Evolutionary conservation across 768 basidiomycete species (phyloP).

Genomic region (Rhizopogon vinicolor): DNA sequence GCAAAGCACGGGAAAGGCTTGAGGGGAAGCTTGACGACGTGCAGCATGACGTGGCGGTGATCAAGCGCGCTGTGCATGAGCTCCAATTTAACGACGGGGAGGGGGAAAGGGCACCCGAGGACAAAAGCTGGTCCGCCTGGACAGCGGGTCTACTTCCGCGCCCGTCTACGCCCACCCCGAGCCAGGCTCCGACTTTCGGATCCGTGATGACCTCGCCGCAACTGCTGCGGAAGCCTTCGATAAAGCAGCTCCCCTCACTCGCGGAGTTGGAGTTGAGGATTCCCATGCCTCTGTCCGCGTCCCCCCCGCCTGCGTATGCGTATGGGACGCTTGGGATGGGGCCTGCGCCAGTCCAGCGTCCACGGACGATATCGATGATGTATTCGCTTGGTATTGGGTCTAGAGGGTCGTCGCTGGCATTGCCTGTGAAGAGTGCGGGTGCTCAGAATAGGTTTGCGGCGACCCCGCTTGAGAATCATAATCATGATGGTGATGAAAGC

Average conservation of each 20-base stretch:
- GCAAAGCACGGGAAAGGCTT: slow-evolving; percentile 45
- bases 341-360: slow-evolving; percentile 20
- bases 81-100: slow-evolving; percentile 8
- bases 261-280: slow-evolving; percentile 47
- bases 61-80: slow-evolving; percentile 59
- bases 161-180: slow-evolving; percentile 29
- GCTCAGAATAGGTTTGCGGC: neutral
- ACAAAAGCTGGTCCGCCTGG: slow-evolving; percentile 42
- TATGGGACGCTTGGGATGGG: slow-evolving; percentile 16
- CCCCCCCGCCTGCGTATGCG: slow-evolving; percentile 1
- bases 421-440: neutral
- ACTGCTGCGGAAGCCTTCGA: slow-evolving; percentile 45
- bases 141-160: slow-evolving; percentile 49
- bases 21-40: slow-evolving; percentile 63
- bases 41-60: slow-evolving; percentile 67
- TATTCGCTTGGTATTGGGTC: slow-evolving; percentile 59
- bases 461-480: neutral
- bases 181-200: slow-evolving; percentile 58
- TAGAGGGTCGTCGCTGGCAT: slow-evolving; percentile 29
- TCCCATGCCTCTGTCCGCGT: slow-evolving; percentile 43
- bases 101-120: slow-evolving; percentile 3
- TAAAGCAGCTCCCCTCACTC: slow-evolving; percentile 27
- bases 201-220: slow-evolving; percentile 65
- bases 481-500: slow-evolving; percentile 8
- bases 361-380: slow-evolving; percentile 56